Evolutionary conservation across 192 early-diverging fungal genomes (phyloP).

Genomic region (Podila epicladia): DNA sequence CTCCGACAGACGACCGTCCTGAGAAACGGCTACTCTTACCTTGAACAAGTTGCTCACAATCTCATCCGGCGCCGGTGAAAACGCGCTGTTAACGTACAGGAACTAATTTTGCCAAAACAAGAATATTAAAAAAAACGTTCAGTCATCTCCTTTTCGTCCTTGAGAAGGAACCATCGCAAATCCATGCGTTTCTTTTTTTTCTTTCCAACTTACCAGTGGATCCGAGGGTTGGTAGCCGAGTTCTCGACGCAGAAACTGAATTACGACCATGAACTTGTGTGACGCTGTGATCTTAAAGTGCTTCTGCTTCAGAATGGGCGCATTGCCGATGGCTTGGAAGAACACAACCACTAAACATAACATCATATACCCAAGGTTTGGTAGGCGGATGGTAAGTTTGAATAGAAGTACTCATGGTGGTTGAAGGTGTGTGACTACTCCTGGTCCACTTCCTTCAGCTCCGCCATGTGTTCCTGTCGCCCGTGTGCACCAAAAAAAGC

Average conservation of each 20-base stretch:
- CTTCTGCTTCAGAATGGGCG: constrained; percentile 88
- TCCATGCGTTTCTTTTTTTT: too few species aligned
- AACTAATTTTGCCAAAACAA: constrained; percentile 65
- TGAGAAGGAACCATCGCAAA: too few species aligned
- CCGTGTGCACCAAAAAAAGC: not conserved
- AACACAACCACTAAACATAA: constrained; percentile 77
- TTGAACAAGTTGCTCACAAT: constrained; percentile 82
- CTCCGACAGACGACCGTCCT: too few species aligned
- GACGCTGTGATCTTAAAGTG: constrained; percentile 87
- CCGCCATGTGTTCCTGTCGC: too few species aligned
- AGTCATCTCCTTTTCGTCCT: not conserved
- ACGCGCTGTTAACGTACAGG: constrained; percentile 93
- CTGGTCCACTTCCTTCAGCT: too few species aligned
- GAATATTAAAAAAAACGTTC: not conserved
- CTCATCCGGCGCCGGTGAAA: constrained; percentile 94
- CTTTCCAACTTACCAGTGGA: constrained; percentile 63
- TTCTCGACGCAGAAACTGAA: constrained; percentile 85
- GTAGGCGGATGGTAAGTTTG: not conserved
- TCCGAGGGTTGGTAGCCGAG: constrained; percentile 79
- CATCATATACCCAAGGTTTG: not conserved
- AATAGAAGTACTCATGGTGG: not conserved
- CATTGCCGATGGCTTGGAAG: constrained; percentile 87
- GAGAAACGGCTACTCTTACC: constrained; percentile 54
- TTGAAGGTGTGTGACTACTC: not conserved
- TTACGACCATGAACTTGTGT: constrained; percentile 86